phyloP scores from a whole-genome alignment of 208 protist genomes.

The Tritrichomonas musculus region DNA sequence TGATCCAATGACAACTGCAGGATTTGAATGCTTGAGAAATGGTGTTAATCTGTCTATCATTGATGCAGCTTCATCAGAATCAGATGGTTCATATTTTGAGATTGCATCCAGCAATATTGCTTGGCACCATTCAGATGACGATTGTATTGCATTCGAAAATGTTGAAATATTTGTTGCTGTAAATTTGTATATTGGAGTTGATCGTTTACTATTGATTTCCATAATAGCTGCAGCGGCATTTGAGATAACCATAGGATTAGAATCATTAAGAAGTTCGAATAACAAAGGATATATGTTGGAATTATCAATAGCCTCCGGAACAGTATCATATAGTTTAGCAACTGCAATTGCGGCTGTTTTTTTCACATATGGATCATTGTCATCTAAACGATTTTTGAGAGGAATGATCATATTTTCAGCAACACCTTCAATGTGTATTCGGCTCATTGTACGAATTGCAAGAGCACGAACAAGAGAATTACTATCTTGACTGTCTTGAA shows the following conservation, averaged over 20 bases:
- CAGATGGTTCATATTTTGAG: slow-evolving; percentile 48
- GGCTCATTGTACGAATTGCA: neutral
- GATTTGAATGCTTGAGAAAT: slow-evolving; percentile 88
- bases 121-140: slow-evolving; percentile 94
- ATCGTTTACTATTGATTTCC: slow-evolving; percentile 72
- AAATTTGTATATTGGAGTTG: slow-evolving; percentile 59
- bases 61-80: slow-evolving; percentile 61
- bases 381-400: neutral
- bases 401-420: neutral
- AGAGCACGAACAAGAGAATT: neutral
- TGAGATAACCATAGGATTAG: slow-evolving; percentile 84
- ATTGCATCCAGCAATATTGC: slow-evolving; percentile 91
- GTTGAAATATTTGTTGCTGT: slow-evolving; percentile 71
- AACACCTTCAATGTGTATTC: neutral
- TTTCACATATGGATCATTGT: slow-evolving; percentile 59
- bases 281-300: slow-evolving; percentile 64
- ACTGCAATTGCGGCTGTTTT: slow-evolving; percentile 90
- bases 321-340: slow-evolving; percentile 90
- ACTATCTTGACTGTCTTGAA: neutral
- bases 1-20: slow-evolving; percentile 86
- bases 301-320: slow-evolving; percentile 68
- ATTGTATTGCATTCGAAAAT: slow-evolving; percentile 79
- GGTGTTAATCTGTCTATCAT: slow-evolving; percentile 82
- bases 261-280: slow-evolving; percentile 76
- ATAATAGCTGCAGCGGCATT: slow-evolving; percentile 82